Evolutionary conservation across 2,329 filamentous ascomycete species (phyloP).

Genomic region (Penicillium polonicum): DNA sequence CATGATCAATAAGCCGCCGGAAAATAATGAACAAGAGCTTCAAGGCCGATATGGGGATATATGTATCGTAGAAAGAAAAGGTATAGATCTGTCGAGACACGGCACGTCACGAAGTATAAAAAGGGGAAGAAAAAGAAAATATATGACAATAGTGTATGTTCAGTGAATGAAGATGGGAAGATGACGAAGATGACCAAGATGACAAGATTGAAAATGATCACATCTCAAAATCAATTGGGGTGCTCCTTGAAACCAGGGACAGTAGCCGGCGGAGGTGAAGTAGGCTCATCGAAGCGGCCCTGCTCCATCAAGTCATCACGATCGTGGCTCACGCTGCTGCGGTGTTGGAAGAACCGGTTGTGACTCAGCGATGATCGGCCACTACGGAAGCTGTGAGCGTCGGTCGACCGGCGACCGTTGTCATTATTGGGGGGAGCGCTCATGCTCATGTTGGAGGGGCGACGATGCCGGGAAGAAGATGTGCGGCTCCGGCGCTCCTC

Average conservation of each 20-base stretch:
- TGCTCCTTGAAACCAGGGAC: not conserved
- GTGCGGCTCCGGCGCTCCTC: slow-evolving; percentile 30
- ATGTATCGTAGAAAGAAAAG: slow-evolving; percentile 7
- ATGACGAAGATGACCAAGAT: not conserved
- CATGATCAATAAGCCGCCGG: not conserved
- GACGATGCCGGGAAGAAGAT: slow-evolving; percentile 27
- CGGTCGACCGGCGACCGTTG: slow-evolving; percentile 30
- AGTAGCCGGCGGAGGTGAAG: slow-evolving; percentile 6
- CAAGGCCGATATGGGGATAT: slow-evolving; percentile 4
- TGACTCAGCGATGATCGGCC: slow-evolving; percentile 48
- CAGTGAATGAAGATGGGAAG: not conserved
- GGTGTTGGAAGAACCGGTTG: slow-evolving; percentile 63
- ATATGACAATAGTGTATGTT: not conserved
- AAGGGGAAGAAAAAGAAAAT: not conserved
- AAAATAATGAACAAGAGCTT: not conserved
- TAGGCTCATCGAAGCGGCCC: slow-evolving; percentile 42
- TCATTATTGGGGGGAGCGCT: slow-evolving; percentile 23
- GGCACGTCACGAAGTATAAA: not conserved
- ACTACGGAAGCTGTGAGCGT: slow-evolving; percentile 33
- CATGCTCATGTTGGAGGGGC: slow-evolving; percentile 26
- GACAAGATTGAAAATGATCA: not conserved
- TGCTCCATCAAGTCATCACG: slow-evolving; percentile 49
- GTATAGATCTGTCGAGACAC: not conserved
- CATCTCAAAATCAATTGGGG: not conserved
- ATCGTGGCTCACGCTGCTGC: slow-evolving; percentile 29